A percentile compares a stretch with the other conserved stretches of the same genome.
These are phyloP conservation scores for Myriosclerotinia scirpicola DNA, from an alignment of 2,329 filamentous ascomycete species.

Conservation along the genomic window DNA sequence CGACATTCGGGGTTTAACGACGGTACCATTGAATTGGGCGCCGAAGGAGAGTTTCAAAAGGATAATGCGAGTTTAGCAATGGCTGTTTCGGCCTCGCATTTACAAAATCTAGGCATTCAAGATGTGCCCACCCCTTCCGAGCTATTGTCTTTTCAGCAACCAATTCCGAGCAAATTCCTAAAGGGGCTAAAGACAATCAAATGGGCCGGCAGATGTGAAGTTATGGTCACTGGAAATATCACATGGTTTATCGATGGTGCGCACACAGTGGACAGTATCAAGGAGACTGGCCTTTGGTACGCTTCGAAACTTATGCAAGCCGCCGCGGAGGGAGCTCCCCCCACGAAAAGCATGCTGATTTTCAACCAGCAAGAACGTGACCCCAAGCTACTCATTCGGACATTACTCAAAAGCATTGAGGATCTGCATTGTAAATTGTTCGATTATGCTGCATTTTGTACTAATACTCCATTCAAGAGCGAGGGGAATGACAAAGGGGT, in stretches of 20 bases:
- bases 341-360: constrained; percentile 55
- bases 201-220: constrained; percentile 76
- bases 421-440: constrained; percentile 51
- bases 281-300: constrained; percentile 81
- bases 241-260: constrained; percentile 92
- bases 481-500: constrained; percentile 36
- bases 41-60: constrained; percentile 56
- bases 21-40: constrained; percentile 47
- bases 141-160: not conserved
- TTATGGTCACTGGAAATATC: constrained; percentile 56
- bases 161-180: constrained; percentile 62
- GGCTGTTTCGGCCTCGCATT: constrained; percentile 52
- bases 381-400: constrained; percentile 54
- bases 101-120: constrained; percentile 45
- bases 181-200: constrained; percentile 71
- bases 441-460: constrained; percentile 74
- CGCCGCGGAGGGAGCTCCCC: constrained; percentile 1
- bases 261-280: constrained; percentile 87
- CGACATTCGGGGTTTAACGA: constrained; percentile 45
- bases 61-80: constrained; percentile 60
- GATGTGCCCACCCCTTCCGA: constrained; percentile 10
- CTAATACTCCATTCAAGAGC: constrained; percentile 64
- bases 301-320: constrained; percentile 44
- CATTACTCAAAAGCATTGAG: not conserved
- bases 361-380: constrained; percentile 94